Evolutionary conservation across 306 rosid species (phyloP).

Genomic region (Begonia masoniana): DNA sequence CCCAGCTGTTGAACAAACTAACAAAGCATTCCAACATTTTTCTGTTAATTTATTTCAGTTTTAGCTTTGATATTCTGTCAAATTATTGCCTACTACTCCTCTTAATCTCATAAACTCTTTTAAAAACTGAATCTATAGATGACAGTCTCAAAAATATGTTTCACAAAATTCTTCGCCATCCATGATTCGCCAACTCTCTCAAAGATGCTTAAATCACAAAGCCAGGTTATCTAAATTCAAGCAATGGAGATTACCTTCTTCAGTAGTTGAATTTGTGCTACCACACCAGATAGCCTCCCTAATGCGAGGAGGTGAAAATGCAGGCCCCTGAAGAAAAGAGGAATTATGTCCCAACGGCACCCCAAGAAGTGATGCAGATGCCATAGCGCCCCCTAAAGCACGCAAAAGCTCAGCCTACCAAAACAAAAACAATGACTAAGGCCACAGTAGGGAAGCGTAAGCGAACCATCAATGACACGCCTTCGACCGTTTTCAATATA

Average conservation of each 20-base stretch:
- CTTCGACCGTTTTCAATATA: slow-evolving; percentile 65
- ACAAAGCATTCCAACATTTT: too few relatives aligned
- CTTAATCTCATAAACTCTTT: too few relatives aligned
- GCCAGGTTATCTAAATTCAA: too few relatives aligned
- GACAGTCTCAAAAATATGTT: too few relatives aligned
- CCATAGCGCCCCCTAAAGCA: slow-evolving; percentile 72
- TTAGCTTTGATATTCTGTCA: too few relatives aligned
- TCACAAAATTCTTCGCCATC: too few relatives aligned
- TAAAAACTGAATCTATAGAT: too few relatives aligned
- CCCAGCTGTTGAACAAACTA: too few relatives aligned
- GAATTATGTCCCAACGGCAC: slow-evolving; percentile 96
- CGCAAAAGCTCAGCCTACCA: slow-evolving; percentile 83
- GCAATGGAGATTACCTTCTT: slow-evolving; percentile 47
- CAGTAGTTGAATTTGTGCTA: slow-evolving; percentile 83
- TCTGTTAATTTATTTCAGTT: too few relatives aligned
- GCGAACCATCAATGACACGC: slow-evolving; percentile 88
- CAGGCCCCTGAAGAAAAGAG: slow-evolving; percentile 96
- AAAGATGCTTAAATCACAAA: too few relatives aligned
- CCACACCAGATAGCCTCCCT: slow-evolving; percentile 99
- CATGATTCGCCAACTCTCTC: too few relatives aligned
- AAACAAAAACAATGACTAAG: neutral
- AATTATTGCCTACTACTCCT: too few relatives aligned
- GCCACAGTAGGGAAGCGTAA: slow-evolving; percentile 27
- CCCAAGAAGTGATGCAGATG: slow-evolving; percentile 82
- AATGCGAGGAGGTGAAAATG: slow-evolving; percentile 94